These are phyloP conservation scores for Vitis hybrid DNA, from an alignment of 177 flowering plant genomes.

Conservation along the genomic window DNA sequence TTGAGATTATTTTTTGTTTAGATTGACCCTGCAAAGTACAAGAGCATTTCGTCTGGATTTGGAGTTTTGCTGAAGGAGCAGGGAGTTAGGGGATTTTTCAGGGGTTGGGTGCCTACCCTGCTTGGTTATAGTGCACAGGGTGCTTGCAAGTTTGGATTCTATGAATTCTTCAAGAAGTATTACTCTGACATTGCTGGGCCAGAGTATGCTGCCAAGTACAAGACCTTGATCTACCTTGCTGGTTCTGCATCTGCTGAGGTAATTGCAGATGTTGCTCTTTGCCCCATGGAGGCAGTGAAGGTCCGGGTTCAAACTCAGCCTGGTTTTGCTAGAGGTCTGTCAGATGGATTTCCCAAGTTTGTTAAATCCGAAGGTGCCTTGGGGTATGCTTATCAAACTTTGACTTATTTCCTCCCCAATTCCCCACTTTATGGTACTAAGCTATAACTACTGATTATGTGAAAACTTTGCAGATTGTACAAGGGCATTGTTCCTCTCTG, in stretches of 20 bases:
- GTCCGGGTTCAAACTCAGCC: conserved; percentile 89
- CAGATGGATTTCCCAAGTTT: conserved; percentile 77
- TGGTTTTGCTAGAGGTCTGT: conserved; percentile 76
- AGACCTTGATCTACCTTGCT: conserved; percentile 80
- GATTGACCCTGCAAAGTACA: conserved; percentile 86
- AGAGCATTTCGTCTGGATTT: conserved; percentile 78
- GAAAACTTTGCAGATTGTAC: conserved; percentile 53
- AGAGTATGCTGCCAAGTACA: conserved; percentile 69
- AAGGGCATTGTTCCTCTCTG: conserved; percentile 82
- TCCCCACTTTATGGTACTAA: not conserved
- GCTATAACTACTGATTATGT: not conserved
- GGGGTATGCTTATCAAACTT: conserved; percentile 45
- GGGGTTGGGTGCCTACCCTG: conserved; percentile 86
- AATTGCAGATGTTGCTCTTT: conserved; percentile 81
- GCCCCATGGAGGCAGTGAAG: conserved; percentile 90
- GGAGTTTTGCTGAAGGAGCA: conserved; percentile 75
- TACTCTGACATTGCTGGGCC: conserved; percentile 85
- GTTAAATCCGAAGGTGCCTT: conserved; percentile 63
- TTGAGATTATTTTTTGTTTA: conserved; percentile 19
- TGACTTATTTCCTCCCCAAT: not conserved
- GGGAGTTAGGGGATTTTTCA: conserved; percentile 69
- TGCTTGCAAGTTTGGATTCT: conserved; percentile 86
- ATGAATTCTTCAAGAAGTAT: conserved; percentile 83
- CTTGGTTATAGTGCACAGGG: conserved; percentile 90
- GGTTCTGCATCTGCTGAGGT: conserved; percentile 91